phyloP scores from a whole-genome alignment of 179 eudicot genomes.

The Gypsophila paniculata region DNA sequence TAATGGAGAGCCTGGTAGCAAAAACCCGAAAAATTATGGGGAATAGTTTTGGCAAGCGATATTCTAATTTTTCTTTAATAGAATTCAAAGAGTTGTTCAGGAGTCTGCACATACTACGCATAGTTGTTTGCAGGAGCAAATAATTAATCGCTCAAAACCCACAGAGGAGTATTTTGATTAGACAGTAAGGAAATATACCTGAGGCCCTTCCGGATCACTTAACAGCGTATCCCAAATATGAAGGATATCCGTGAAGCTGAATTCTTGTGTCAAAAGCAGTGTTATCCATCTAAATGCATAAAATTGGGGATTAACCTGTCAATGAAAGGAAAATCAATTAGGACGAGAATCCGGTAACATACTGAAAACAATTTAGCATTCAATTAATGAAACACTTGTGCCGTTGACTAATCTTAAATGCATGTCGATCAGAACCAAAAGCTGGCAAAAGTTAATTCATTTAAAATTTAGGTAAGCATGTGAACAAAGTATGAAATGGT shows the following conservation, averaged over 20 bases:
- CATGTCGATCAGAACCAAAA: background rate
- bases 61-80: background rate
- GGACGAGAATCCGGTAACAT: slow-evolving; percentile 7
- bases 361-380: background rate
- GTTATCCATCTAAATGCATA: slow-evolving; percentile 99
- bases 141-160: background rate
- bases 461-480: background rate
- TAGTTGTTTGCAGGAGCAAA: slow-evolving; percentile 2
- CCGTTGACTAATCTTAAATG: background rate
- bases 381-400: background rate
- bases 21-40: background rate
- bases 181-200: slow-evolving; percentile 39
- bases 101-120: background rate
- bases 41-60: background rate
- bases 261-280: slow-evolving; percentile 96
- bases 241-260: slow-evolving; percentile 79
- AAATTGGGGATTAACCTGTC: slow-evolving; percentile 97
- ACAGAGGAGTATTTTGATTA: slow-evolving; percentile 5
- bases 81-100: background rate
- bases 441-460: background rate
- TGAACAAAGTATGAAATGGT: background rate
- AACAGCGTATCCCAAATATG: slow-evolving; percentile 90
- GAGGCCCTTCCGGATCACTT: slow-evolving; percentile 97
- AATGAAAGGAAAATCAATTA: slow-evolving; percentile 19
- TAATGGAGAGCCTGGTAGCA: background rate